Evolutionary conservation across 495 filamentous ascomycete species (phyloP).

Genomic region (Pyronema omphalodes): DNA sequence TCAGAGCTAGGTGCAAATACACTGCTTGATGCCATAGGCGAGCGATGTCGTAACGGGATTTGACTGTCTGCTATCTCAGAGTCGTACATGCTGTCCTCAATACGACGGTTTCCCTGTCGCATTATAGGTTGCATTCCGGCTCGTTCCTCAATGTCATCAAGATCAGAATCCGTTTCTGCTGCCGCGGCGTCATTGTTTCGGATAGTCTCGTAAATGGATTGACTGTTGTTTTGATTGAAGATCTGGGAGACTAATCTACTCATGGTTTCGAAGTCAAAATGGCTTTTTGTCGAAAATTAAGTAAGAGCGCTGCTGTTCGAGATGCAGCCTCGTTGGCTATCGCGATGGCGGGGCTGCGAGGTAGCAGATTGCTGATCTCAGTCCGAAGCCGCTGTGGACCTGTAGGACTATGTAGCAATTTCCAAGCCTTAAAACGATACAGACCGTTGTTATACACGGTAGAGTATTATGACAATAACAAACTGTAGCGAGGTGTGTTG

Average conservation of each 20-base stretch:
- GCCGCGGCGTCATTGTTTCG: slow-evolving; percentile 18
- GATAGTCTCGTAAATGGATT: slow-evolving; percentile 22
- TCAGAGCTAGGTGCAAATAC: slow-evolving; percentile 11
- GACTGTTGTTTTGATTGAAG: slow-evolving; percentile 19
- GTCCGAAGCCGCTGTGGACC: no score
- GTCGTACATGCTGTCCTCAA: slow-evolving; percentile 44
- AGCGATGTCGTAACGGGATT: slow-evolving; percentile 14
- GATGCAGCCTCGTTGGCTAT: no score
- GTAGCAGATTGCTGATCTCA: no score
- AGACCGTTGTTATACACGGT: no score
- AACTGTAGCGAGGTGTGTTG: no score
- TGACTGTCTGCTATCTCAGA: slow-evolving; percentile 24
- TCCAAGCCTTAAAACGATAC: no score
- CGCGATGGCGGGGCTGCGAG: no score
- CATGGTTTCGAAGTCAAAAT: slow-evolving; percentile 6
- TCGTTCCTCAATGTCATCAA: slow-evolving; percentile 44
- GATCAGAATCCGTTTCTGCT: slow-evolving; percentile 14
- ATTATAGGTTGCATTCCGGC: slow-evolving; percentile 32
- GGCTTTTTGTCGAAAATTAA: no score
- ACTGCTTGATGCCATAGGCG: slow-evolving; percentile 15
- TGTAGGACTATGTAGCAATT: no score
- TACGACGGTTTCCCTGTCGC: neutral
- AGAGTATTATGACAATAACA: no score
- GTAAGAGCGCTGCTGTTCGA: no score
- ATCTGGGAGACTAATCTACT: slow-evolving; percentile 21